Conservation (phyloP, 2,329 filamentous ascomycete genomes). For the Tolypocladium nubicola region DNA sequence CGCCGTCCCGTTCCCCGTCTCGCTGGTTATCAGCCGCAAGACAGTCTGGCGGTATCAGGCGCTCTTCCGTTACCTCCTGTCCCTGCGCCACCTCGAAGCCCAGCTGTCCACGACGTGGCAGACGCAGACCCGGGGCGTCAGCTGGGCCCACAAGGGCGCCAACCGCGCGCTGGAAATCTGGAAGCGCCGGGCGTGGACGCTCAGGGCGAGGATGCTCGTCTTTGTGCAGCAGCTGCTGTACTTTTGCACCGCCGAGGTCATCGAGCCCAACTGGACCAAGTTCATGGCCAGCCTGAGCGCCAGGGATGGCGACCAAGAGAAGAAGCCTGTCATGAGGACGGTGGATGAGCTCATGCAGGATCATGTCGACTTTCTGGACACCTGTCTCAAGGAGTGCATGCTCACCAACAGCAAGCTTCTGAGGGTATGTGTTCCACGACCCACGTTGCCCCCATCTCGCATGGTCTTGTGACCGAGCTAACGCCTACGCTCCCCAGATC, state of each 20-base stretch:
- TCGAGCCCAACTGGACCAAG: slow-evolving; percentile 93
- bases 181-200: slow-evolving; percentile 87
- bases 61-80: slow-evolving; percentile 87
- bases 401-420: slow-evolving; percentile 92
- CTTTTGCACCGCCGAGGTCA: slow-evolving; percentile 93
- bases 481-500: slow-evolving; percentile 49
- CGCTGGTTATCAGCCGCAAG: slow-evolving; percentile 88
- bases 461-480: slow-evolving; percentile 1
- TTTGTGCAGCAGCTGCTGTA: slow-evolving; percentile 96
- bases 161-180: slow-evolving; percentile 71
- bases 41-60: slow-evolving; percentile 96
- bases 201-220: slow-evolving; percentile 88
- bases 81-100: slow-evolving; percentile 78
- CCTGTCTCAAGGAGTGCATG: slow-evolving; percentile 98
- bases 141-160: slow-evolving; percentile 74
- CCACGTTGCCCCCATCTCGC: not conserved
- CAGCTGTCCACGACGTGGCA: slow-evolving; percentile 84
- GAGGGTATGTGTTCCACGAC: slow-evolving; percentile 46
- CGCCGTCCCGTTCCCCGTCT: slow-evolving; percentile 86
- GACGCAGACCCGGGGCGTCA: slow-evolving; percentile 68
- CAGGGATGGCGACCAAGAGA: slow-evolving; percentile 30
- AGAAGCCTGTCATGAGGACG: slow-evolving; percentile 46
- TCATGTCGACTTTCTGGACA: slow-evolving; percentile 95
- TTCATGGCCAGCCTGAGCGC: slow-evolving; percentile 79
- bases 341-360: slow-evolving; percentile 99